These are phyloP conservation scores for Phaffia rhodozyma DNA, from an alignment of 1,284 basidiomycete species.

Conservation along the genomic window DNA sequence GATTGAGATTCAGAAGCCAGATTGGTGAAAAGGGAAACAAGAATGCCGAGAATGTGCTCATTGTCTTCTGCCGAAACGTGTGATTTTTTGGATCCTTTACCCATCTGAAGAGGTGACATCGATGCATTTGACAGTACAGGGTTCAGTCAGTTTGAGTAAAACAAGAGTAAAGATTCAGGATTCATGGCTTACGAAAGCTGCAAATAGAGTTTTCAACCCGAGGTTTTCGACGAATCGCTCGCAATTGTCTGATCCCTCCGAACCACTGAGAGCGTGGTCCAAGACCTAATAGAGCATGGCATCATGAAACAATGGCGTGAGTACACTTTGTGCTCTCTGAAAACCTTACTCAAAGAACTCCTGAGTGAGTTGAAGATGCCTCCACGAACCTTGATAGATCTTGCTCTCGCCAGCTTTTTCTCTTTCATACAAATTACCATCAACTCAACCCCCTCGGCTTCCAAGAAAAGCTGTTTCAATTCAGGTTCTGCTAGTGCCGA, in stretches of 20 bases:
- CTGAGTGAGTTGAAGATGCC: neutral
- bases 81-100: conserved; percentile 10
- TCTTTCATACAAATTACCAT: conserved; percentile 97
- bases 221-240: conserved; percentile 74
- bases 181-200: conserved; percentile 64
- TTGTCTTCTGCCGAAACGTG: conserved; percentile 60
- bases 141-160: neutral
- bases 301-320: neutral
- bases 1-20: conserved; percentile 70
- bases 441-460: conserved; percentile 87
- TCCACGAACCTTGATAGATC: conserved; percentile 55
- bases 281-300: conserved; percentile 40
- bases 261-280: conserved; percentile 77
- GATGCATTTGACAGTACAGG: neutral
- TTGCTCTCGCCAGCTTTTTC: conserved; percentile 62
- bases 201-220: conserved; percentile 80
- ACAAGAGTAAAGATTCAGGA: neutral
- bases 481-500: conserved; percentile 61
- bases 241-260: conserved; percentile 61
- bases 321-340: no score
- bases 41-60: conserved; percentile 74
- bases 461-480: conserved; percentile 68
- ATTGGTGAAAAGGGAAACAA: conserved; percentile 79
- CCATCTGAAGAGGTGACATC: neutral
- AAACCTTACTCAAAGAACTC: no score